Percentiles rank a stretch among this genome's conserved stretches.
phyloP scores from a whole-genome alignment of 225 moss, liverwort and hornwort genomes.

The Pleurozium schreberi region DNA sequence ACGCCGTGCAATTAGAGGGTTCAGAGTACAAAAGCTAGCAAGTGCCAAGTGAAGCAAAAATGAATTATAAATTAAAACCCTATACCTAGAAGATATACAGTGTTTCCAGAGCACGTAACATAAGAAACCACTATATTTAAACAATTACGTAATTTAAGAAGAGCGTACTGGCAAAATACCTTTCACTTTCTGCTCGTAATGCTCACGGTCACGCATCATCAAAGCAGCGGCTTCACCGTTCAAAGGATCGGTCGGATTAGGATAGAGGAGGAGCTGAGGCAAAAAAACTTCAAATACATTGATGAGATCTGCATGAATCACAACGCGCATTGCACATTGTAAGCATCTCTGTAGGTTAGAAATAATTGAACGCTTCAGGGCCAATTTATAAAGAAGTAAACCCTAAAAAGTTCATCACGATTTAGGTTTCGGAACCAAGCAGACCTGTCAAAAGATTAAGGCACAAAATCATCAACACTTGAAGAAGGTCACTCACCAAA shows the following conservation, averaged over 20 bases:
- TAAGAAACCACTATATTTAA: background rate
- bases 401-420: background rate
- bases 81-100: background rate
- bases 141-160: background rate
- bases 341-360: background rate
- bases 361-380: background rate
- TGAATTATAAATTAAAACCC: background rate
- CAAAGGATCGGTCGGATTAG: conserved; percentile 80
- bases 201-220: conserved; percentile 89
- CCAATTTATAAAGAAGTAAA: background rate
- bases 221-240: conserved; percentile 86
- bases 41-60: background rate
- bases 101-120: background rate
- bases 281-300: conserved; percentile 94
- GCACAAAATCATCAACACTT: background rate
- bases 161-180: conserved; percentile 14
- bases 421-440: background rate
- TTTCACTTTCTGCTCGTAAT: conserved; percentile 96
- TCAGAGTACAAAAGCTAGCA: background rate
- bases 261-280: conserved; percentile 84
- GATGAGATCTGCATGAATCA: conserved; percentile 69
- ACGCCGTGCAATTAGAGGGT: background rate
- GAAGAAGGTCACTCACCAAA: conserved; percentile 51
- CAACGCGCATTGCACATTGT: background rate
- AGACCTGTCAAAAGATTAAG: background rate